These are phyloP conservation scores for Ulvella scutata DNA, from an alignment of 139 green algal species.

Conservation along the genomic window DNA sequence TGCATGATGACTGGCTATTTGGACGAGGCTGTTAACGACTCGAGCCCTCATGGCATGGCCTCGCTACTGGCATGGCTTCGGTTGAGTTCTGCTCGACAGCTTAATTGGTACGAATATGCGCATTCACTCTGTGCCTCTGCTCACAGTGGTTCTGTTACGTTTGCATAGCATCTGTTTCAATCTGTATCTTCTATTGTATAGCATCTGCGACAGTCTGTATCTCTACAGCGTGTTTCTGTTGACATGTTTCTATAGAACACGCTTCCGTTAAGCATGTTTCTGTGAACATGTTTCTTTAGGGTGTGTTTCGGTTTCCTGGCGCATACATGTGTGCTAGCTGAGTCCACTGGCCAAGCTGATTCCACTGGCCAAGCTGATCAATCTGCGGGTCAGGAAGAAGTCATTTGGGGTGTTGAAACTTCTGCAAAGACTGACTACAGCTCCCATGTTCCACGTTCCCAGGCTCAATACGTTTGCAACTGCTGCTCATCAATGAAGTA, in stretches of 20 bases:
- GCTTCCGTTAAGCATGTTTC: background rate
- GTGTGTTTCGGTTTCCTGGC: too few species aligned
- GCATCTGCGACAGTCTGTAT: background rate
- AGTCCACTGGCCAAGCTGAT: too few species aligned
- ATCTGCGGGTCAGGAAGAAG: too few species aligned
- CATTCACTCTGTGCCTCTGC: background rate
- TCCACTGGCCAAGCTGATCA: too few species aligned
- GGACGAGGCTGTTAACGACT: conserved; percentile 32
- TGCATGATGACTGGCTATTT: conserved; percentile 45
- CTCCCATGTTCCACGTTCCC: background rate
- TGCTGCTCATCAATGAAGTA: background rate
- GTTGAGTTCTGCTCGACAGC: conserved; percentile 41
- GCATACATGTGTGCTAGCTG: too few species aligned
- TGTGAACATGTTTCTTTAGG: background rate
- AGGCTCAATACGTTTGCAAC: background rate
- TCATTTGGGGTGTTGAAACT: too few species aligned
- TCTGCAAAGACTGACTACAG: background rate
- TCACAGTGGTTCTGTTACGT: background rate
- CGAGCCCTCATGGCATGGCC: conserved; percentile 40
- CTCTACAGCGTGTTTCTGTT: background rate
- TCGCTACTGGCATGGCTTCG: conserved; percentile 70
- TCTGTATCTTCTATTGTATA: background rate
- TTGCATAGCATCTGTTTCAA: background rate
- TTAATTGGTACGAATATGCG: conserved; percentile 48
- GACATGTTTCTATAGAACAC: background rate